Evolutionary conservation across 352 stramenopile species (phyloP).

Genomic region (Phytophthora europaea): DNA sequence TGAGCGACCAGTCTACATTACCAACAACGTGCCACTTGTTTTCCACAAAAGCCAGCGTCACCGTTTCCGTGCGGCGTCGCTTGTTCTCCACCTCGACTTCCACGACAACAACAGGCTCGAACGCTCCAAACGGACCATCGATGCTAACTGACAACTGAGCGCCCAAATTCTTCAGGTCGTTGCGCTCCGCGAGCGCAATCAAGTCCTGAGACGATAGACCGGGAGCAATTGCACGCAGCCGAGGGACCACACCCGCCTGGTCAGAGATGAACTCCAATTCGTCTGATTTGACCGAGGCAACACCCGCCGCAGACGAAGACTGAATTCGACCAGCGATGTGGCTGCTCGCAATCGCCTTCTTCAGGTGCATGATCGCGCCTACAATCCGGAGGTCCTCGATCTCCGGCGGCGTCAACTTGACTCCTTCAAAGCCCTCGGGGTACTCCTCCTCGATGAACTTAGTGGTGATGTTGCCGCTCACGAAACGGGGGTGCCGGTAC

Average conservation of each 20-base stretch:
- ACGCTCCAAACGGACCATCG: slow-evolving; percentile 63
- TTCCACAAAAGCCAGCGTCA: slow-evolving; percentile 49
- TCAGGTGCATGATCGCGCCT: slow-evolving; percentile 78
- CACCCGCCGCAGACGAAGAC: slow-evolving; percentile 10
- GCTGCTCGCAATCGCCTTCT: slow-evolving; percentile 44
- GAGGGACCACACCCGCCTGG: slow-evolving; percentile 43
- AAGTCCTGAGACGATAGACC: slow-evolving; percentile 41
- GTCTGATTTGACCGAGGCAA: slow-evolving; percentile 30
- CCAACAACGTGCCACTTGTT: slow-evolving; percentile 65
- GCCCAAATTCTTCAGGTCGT: slow-evolving; percentile 45
- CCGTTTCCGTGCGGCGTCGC: slow-evolving; percentile 37
- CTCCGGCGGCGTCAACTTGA: slow-evolving; percentile 70
- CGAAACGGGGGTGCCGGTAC: slow-evolving; percentile 92
- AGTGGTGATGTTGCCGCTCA: slow-evolving; percentile 95
- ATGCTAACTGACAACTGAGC: slow-evolving; percentile 67
- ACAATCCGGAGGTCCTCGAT: slow-evolving; percentile 81
- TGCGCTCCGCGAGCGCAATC: slow-evolving; percentile 59
- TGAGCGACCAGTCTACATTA: slow-evolving; percentile 70
- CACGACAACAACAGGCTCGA: slow-evolving; percentile 51
- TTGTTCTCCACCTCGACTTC: slow-evolving; percentile 63
- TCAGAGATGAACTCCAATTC: slow-evolving; percentile 52
- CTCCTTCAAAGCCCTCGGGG: slow-evolving; percentile 94
- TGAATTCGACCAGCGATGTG: slow-evolving; percentile 46
- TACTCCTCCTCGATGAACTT: slow-evolving; percentile 98
- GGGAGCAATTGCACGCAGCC: slow-evolving; percentile 46